Evolutionary conservation across 2,329 filamentous ascomycete genomes (phyloP), one percentile per base, ranked within the genome.

Genomic region (Dissoconium aciculare): DNA sequence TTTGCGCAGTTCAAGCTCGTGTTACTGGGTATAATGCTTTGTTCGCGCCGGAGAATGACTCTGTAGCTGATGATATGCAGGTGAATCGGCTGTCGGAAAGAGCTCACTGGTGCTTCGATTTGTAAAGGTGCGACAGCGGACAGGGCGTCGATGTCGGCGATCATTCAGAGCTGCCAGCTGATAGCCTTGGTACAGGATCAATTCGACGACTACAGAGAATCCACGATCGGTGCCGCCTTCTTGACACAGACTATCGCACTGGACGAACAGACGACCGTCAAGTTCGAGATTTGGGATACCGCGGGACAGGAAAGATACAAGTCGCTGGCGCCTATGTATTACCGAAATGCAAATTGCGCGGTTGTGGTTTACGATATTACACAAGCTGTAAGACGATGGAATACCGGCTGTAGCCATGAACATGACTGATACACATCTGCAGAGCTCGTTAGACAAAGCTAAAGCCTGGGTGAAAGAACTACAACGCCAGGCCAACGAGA

Each of bases 1-100:
- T 95, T 98, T 61, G 87, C 89, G 51, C 89, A 98, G 69, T 98
- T 98, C 66, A 98, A 98, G 70, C 72, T 98, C 50, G 89, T 98
- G 44, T 68, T 98, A 54, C 70, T 98, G 43, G 89, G 89, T 95
- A 71, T 46, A 78, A 28, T n/a, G n/a, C n/a, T n/a, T n/a, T n/a
- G n/a, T n/a, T n/a, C n/a, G n/a, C n/a, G n/a, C n/a, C n/a, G n/a
- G n/a, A n/a, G n/a, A n/a, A n/a, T n/a, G n/a, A n/a, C n/a, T n/a
- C n/a, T n/a, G n/a, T n/a, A n/a, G n/a, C 68, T 53, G 30, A 41
- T 34, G 35, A 35, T 41, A 32, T 46, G 30, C 55, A 95, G 87
- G 89, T 58, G 89, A 98, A 67, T 98, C 89, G 47, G 89, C 89
- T 36, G 89, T 98, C 35, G 89, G 89, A 77, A 98, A 98, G 87